phyloP scores from a whole-genome alignment of 176 grass and related monocot species.

The barley (Hordeum vulgare) region MorexV3_pseudomolecules_assembly NC_058523.1:305214779-305215278 shows the following conservation, averaged over 20 bases:
- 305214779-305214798: background rate
- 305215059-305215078: background rate
- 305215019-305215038: background rate
- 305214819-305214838: conserved; percentile 23
- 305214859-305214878: conserved; percentile 88
- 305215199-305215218: background rate
- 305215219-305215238: background rate
- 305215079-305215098: background rate
- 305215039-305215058: background rate
- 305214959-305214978: background rate
- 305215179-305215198: background rate
- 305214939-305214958: conserved; percentile 10
- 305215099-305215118: background rate
- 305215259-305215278: background rate
- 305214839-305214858: conserved; percentile 90
- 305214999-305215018: background rate
- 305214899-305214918: conserved; percentile 95
- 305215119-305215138: background rate
- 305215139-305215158: background rate
- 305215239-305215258: conserved; percentile 4
- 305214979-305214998: conserved; percentile 10
- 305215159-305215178: background rate
- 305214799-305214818: background rate
- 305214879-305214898: conserved; percentile 70
- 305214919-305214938: conserved; percentile 83